These are phyloP conservation scores for Nephelium lappaceum DNA, from an alignment of 345 rosid species.

Conservation along the genomic window DNA sequence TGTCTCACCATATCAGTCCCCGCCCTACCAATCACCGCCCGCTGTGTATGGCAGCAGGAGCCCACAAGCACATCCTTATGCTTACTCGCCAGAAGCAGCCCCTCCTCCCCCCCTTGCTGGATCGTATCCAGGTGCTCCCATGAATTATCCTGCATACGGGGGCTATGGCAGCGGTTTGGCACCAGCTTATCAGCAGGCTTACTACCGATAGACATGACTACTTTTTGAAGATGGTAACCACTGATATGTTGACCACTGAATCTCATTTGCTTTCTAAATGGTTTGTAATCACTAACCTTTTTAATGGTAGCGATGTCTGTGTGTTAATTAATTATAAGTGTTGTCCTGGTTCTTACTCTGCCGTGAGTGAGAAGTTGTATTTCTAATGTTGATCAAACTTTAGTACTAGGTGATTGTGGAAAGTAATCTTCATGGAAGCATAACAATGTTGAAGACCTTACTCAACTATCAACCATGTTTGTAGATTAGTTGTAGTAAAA, in stretches of 20 bases:
- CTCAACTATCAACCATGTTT: conserved; percentile 25
- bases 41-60: conserved; percentile 61
- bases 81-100: conserved; percentile 66
- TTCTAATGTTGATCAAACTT: conserved; percentile 57
- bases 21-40: conserved; percentile 79
- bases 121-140: conserved; percentile 57
- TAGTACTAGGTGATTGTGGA: conserved; percentile 64
- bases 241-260: conserved; percentile 60
- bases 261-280: conserved; percentile 50
- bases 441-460: conserved; percentile 35
- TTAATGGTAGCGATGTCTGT: conserved; percentile 64
- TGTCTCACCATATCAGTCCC: conserved; percentile 67
- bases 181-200: conserved; percentile 82
- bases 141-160: conserved; percentile 65
- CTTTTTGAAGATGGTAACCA: conserved; percentile 64
- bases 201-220: conserved; percentile 72
- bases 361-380: conserved; percentile 50
- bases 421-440: conserved; percentile 46
- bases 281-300: conserved; percentile 82
- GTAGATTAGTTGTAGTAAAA: conserved; percentile 37
- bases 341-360: conserved; percentile 39
- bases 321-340: conserved; percentile 62
- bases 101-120: conserved; percentile 50
- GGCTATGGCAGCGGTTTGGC: conserved; percentile 58
- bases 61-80: conserved; percentile 54